These are phyloP conservation scores for Aspergillus incahuasiensis DNA, from an alignment of 495 filamentous ascomycete species.

Conservation along the genomic window DNA sequence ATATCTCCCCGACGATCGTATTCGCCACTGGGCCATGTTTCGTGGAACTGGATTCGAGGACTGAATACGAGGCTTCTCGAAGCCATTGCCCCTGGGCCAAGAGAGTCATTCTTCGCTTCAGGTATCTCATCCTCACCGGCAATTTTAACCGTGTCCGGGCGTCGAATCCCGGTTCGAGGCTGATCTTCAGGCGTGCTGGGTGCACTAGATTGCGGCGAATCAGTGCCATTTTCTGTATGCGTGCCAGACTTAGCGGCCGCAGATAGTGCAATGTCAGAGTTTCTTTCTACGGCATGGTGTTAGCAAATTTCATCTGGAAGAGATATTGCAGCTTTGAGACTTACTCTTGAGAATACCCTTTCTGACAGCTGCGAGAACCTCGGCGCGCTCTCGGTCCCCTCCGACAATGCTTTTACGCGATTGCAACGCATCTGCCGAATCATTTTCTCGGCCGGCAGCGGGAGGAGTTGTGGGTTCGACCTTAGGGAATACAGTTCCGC, in stretches of 20 bases:
- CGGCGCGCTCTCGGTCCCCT: conserved; percentile 83
- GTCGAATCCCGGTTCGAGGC: conserved; percentile 50
- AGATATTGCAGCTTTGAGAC: conserved; percentile 26
- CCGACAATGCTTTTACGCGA: conserved; percentile 83
- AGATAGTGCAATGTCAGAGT: conserved; percentile 59
- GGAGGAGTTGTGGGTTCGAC: conserved; percentile 55
- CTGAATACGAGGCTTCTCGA: conserved; percentile 84
- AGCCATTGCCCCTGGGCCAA: conserved; percentile 60
- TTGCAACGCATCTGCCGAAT: conserved; percentile 54
- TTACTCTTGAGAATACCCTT: conserved; percentile 94
- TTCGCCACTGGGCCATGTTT: conserved; percentile 92
- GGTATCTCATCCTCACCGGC: conserved; percentile 80
- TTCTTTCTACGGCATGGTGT: conserved; percentile 37
- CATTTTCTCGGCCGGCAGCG: conserved; percentile 40
- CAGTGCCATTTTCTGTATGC: conserved; percentile 53
- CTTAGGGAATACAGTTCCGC: conserved; percentile 82
- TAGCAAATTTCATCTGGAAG: conserved; percentile 10
- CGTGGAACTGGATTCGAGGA: conserved; percentile 88
- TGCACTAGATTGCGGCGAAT: conserved; percentile 76
- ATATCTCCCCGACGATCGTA: conserved; percentile 96
- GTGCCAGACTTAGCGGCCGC: conserved; percentile 47
- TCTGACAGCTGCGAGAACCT: conserved; percentile 81
- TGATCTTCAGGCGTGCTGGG: conserved; percentile 80
- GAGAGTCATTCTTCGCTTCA: conserved; percentile 67
- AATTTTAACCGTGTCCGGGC: conserved; percentile 63